Evolutionary conservation across 2,329 filamentous ascomycete genomes (phyloP).

Genomic region (Xylaria sp.): DNA sequence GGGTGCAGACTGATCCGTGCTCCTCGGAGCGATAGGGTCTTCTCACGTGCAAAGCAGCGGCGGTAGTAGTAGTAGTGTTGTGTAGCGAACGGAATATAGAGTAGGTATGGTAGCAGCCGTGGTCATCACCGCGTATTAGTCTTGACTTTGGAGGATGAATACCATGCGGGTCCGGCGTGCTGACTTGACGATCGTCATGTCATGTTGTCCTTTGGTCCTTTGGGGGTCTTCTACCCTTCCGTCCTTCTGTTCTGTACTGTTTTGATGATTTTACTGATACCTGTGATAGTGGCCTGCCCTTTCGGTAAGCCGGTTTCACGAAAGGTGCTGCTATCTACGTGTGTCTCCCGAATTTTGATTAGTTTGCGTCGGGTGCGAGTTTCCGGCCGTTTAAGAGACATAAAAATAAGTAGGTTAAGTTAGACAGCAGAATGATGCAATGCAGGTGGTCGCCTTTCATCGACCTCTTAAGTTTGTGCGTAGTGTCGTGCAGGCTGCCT

Average conservation of each 20-base stretch:
- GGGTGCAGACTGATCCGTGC: not conserved
- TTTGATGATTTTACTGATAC: not conserved
- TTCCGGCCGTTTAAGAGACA: not conserved
- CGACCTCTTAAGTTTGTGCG: conserved; percentile 16
- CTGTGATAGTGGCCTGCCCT: not conserved
- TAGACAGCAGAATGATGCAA: conserved; percentile 30
- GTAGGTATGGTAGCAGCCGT: not conserved
- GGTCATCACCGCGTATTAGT: conserved; percentile 26
- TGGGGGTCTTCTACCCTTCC: too few species aligned
- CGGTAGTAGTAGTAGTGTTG: not conserved
- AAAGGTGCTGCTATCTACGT: not conserved
- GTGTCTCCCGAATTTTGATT: not conserved
- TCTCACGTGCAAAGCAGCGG: not conserved
- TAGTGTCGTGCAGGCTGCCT: conserved; percentile 7
- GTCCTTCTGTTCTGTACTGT: not conserved
- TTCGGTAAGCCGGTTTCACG: not conserved
- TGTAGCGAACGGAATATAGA: not conserved
- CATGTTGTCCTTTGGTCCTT: not conserved
- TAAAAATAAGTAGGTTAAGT: not conserved
- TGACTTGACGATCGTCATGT: conserved; percentile 31
- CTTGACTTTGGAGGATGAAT: conserved; percentile 26
- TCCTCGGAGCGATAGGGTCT: not conserved
- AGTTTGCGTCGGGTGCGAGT: not conserved
- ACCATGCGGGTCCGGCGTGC: conserved; percentile 24
- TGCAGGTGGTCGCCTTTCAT: conserved; percentile 23